These are phyloP conservation scores for Kazachstania kunashirensis DNA, from an alignment of 805 yeast species.

Conservation along the genomic window DNA sequence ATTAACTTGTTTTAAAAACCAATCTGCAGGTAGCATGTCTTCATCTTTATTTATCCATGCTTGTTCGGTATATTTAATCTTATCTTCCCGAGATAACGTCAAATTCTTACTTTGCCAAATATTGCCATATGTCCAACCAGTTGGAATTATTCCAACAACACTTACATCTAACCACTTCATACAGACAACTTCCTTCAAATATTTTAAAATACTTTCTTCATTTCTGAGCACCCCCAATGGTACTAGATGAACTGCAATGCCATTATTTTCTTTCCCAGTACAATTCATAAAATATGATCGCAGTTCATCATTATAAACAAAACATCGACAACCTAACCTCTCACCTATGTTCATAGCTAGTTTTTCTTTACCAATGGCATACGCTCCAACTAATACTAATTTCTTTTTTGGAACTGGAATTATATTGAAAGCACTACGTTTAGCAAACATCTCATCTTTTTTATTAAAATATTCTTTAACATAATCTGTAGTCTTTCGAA, in stretches of 20 bases:
- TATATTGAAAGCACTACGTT: not conserved
- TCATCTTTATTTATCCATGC: constrained; percentile 8
- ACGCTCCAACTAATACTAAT: constrained; percentile 60
- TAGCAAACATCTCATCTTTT: not conserved
- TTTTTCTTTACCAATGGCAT: constrained; percentile 87
- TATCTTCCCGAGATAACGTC: constrained; percentile 11
- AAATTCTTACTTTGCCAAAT: constrained; percentile 8
- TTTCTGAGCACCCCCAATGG: constrained; percentile 50
- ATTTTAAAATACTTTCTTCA: constrained; percentile 23
- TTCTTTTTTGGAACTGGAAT: constrained; percentile 4
- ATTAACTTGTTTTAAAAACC: constrained; percentile 22
- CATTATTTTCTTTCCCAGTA: not conserved
- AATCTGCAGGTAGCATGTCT: constrained; percentile 10
- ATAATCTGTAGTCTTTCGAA: constrained; percentile 49
- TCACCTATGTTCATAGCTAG: constrained; percentile 61
- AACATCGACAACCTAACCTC: constrained; percentile 43
- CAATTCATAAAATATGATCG: constrained; percentile 5
- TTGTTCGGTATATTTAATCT: constrained; percentile 9
- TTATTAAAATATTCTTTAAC: constrained; percentile 19
- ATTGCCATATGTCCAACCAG: constrained; percentile 74
- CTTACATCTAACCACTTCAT: constrained; percentile 13
- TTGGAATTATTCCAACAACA: constrained; percentile 70
- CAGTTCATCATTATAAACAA: constrained; percentile 17
- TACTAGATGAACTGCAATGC: constrained; percentile 51
- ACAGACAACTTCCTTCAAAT: constrained; percentile 11